These are phyloP conservation scores for Haplosporangium sp. DNA, from an alignment of 371 early-diverging fungal species.

Conservation along the genomic window DNA sequence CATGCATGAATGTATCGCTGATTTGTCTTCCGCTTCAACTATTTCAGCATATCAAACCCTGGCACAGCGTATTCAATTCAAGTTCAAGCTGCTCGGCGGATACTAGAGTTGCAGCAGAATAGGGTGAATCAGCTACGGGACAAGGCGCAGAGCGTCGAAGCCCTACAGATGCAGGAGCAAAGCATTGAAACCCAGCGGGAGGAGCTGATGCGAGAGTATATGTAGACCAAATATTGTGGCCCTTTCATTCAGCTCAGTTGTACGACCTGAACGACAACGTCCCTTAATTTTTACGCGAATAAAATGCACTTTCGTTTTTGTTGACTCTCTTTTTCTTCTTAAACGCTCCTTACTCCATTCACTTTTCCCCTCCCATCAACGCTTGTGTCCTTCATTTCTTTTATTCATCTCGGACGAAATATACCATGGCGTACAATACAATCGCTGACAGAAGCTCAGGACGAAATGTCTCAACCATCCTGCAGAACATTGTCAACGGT, in stretches of 20 bases:
- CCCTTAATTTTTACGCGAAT: neutral
- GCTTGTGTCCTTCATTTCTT: neutral
- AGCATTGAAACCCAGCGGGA: constrained; percentile 12
- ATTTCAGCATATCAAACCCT: constrained; percentile 32
- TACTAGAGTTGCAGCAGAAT: constrained; percentile 43
- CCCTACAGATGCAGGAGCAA: constrained; percentile 27
- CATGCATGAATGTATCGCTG: neutral
- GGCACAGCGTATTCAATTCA: constrained; percentile 39
- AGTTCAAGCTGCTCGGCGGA: constrained; percentile 29
- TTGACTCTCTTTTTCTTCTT: constrained; percentile 3
- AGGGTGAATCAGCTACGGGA: constrained; percentile 40
- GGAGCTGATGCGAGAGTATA: too few relatives aligned
- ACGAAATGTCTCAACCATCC: constrained; percentile 17
- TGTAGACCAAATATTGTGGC: too few relatives aligned
- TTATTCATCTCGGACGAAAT: neutral
- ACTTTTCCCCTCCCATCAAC: neutral
- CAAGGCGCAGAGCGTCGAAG: constrained; percentile 32
- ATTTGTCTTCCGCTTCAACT: neutral
- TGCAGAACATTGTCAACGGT: constrained; percentile 45
- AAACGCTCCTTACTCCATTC: neutral
- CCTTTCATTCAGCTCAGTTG: neutral
- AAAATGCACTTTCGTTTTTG: neutral
- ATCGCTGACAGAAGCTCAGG: constrained; percentile 31
- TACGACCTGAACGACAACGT: neutral
- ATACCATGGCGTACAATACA: constrained; percentile 26